Base-by-base conservation (phyloP, 768 basidiomycete species). In the Floccularia luteovirens region DNA sequence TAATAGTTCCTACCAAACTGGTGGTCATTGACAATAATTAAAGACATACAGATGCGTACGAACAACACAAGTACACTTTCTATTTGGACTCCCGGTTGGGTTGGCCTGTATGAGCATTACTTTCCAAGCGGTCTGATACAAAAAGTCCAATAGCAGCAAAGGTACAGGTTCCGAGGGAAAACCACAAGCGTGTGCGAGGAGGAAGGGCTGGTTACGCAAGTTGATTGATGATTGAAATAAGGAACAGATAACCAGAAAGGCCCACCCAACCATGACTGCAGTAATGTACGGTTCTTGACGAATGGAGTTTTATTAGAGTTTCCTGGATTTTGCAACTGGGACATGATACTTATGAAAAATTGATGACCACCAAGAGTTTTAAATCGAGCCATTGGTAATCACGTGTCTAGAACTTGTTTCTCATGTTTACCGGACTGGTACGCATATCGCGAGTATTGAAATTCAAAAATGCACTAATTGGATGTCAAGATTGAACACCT, bases 361-460 rank as follows among this genome's bases (percentile, higher is more conserved):
- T 8, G 27, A 7, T 17, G n/a, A 34, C 32, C n/a, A 8, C 6
- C 36, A 8, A 20, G n/a, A 14, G 7, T 32, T 25, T 14, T 36
- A 20, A 24, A 36, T 43, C 34, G 41, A 53, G 41, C n/a, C n/a
- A n/a, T n/a, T n/a, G n/a, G n/a, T n/a, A n/a, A n/a, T n/a, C n/a
- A n/a, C n/a, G n/a, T n/a, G n/a, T n/a, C n/a, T n/a, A n/a, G n/a
- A n/a, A 19, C 32, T 30, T 30, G 10, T 14, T 19, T 14, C 6
- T 34, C 41, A 87, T 88, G 85, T 88, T 88, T 59, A 88, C 85
- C 38, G 85, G 85, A 51, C 68, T 88, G 62, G 85, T 84, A 67
- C 53, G 80, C 56, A 30, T 12, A 23, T 32, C 4, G 11, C 36
- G 17, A 27, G 31, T 10, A 17, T 5, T 24, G 16, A 10, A 10